A percentile compares a stretch with the other conserved stretches of the same genome.
Evolutionary conservation across 306 rosid species (phyloP).

Genomic region (Quercus bicolor): DNA sequence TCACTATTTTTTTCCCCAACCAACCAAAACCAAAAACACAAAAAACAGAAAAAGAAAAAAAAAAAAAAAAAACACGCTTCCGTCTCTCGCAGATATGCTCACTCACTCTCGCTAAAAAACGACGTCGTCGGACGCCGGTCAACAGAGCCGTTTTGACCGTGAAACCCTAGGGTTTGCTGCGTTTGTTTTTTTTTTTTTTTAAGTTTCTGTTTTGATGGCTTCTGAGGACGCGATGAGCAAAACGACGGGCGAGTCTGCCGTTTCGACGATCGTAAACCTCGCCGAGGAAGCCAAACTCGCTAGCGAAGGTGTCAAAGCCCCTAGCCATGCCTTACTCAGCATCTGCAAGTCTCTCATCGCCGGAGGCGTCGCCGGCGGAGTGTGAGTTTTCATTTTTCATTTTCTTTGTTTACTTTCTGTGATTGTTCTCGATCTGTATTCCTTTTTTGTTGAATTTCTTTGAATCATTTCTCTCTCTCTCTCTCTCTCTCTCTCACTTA

Average conservation of each 20-base stretch:
- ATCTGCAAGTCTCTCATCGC: constrained; percentile 65
- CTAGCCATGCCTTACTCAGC: constrained; percentile 36
- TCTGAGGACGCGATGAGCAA: constrained; percentile 37
- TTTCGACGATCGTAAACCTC: constrained; percentile 37
- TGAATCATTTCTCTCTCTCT: not conserved
- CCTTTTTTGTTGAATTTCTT: not conserved
- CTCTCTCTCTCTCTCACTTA: too few relatives aligned
- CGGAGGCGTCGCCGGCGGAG: constrained; percentile 78
- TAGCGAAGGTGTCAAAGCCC: constrained; percentile 44
- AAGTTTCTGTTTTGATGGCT: constrained; percentile 30
- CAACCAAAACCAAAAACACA: not conserved
- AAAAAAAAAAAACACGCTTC: not conserved
- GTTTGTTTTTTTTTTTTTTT: too few relatives aligned
- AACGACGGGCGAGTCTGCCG: constrained; percentile 34
- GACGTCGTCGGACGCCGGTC: not conserved
- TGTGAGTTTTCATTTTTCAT: constrained; percentile 41
- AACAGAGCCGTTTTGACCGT: not conserved
- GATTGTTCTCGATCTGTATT: not conserved
- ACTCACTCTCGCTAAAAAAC: not conserved
- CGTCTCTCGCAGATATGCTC: not conserved
- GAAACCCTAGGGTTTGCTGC: constrained; percentile 1
- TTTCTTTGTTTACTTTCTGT: not conserved
- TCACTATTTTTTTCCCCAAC: not conserved
- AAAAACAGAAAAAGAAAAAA: too few relatives aligned
- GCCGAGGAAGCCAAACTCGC: constrained; percentile 45